Conservation (phyloP, 345 rosid genomes). For the Salix dunnii region DNA sequence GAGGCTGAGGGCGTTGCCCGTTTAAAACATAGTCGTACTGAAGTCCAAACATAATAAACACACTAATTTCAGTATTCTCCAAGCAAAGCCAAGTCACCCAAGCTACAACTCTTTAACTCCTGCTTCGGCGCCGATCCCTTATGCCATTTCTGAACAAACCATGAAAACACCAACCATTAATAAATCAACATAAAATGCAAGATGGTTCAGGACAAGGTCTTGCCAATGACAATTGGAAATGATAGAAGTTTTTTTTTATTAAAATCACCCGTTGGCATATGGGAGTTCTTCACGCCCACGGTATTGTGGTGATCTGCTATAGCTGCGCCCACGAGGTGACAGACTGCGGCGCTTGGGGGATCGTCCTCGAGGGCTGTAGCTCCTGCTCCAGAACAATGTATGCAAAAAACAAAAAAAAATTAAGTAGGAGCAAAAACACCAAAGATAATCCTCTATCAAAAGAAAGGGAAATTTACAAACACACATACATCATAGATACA, state of each 20-base stretch:
- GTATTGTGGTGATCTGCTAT: slow-evolving; percentile 83
- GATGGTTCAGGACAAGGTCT: not conserved
- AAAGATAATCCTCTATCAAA: not conserved
- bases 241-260: not conserved
- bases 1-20: slow-evolving; percentile 53
- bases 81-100: slow-evolving; percentile 18
- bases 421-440: not conserved
- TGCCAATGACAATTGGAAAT: not conserved
- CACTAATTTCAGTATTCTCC: slow-evolving; percentile 39
- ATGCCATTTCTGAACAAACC: slow-evolving; percentile 61
- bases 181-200: not conserved
- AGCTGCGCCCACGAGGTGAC: slow-evolving; percentile 88
- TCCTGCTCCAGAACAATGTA: slow-evolving; percentile 38
- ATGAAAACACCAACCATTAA: not conserved
- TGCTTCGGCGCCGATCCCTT: slow-evolving; percentile 84
- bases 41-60: slow-evolving; percentile 63
- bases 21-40: slow-evolving; percentile 57
- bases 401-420: not conserved
- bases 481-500: not conserved
- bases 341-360: slow-evolving; percentile 70
- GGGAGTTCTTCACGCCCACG: slow-evolving; percentile 80
- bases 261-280: slow-evolving; percentile 82
- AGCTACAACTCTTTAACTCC: slow-evolving; percentile 60
- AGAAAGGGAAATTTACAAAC: not conserved
- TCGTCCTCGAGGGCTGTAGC: slow-evolving; percentile 84